Percentiles rank a stretch among this genome's conserved stretches.
phyloP scores from a whole-genome alignment of 2,329 filamentous ascomycete species.

The Paracorniculantispora psalliotae region DNA sequence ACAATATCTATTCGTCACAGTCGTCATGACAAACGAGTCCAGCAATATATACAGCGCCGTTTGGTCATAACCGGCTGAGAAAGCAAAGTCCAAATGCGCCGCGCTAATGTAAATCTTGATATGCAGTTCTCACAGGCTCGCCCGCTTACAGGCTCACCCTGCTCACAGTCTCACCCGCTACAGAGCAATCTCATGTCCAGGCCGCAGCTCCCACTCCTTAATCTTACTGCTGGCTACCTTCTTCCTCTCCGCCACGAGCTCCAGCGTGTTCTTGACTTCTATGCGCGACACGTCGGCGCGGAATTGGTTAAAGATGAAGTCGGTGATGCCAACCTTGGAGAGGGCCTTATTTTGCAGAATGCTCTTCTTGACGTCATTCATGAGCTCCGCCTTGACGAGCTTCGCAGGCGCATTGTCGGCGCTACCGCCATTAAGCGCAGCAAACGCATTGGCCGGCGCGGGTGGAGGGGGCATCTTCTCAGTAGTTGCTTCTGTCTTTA shows the following conservation, averaged over 20 bases:
- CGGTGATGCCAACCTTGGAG: conserved; percentile 37
- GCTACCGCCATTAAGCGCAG: conserved; percentile 24
- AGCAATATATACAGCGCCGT: conserved; percentile 10
- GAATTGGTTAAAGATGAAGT: conserved; percentile 36
- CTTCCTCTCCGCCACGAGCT: conserved; percentile 37
- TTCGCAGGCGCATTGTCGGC: conserved; percentile 21
- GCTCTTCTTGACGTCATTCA: conserved; percentile 37
- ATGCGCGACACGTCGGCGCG: conserved; percentile 31
- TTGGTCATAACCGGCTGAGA: neutral
- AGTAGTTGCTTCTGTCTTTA: conserved; percentile 3
- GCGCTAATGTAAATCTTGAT: conserved; percentile 9
- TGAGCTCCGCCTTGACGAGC: conserved; percentile 34
- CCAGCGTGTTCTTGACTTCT: conserved; percentile 39
- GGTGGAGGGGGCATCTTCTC: conserved; percentile 30
- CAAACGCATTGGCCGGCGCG: conserved; percentile 32
- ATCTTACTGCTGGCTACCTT: conserved; percentile 30
- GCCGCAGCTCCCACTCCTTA: conserved; percentile 36
- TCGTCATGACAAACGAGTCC: conserved; percentile 1
- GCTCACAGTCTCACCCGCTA: too few relatives aligned
- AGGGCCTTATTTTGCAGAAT: conserved; percentile 36
- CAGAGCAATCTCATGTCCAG: conserved; percentile 32
- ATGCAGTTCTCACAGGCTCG: neutral
- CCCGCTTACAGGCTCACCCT: neutral
- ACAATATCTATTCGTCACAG: neutral
- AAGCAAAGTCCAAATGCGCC: conserved; percentile 8